Evolutionary conservation across 2,329 filamentous ascomycete species (phyloP), one percentile per base, ranked within the genome.

Genomic region (Dothideomycetes sp.): DNA sequence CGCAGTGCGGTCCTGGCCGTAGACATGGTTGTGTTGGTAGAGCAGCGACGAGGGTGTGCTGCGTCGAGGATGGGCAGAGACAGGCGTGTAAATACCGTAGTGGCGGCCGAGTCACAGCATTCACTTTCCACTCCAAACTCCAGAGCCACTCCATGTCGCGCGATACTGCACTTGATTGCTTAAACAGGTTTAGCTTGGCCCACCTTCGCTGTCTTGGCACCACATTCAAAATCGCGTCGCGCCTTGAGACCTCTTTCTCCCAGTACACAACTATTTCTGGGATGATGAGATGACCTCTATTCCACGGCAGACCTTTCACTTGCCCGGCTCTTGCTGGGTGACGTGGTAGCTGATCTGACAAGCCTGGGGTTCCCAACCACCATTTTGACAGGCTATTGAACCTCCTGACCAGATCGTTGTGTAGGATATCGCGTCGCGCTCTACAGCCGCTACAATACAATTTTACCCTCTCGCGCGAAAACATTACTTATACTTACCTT

Each of bases 241-340:
- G 19, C 45, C 44, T 42, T 36, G 36, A 9, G 19, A 27, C 39
- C 39, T 54, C 46, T 59, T 52, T 49, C 61, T 67, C 63, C 72
- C 69, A 64, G 59, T 62, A 75, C 62, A 72, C 77, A 84, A 85
- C 80, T 85, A 85, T 76, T 75, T 74, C 79, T 80, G 78, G 75
- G 60, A 70, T 81, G 81, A 87, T 73, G 81, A 83, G 78, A 68
- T 68, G 72, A 75, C 73, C 72, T 70, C n/a, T n/a, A n/a, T n/a
- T n/a, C 57, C 64, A 61, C 58, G 61, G 57, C 68, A 71, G 64
- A 58, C 53, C 45, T 33, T 47, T 53, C 50, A 51, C 69, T 73
- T 65, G 72, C 64, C 64, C 61, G 61, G 42, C 48, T 45, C 46
- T 37, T 44, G 45, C 37, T 37, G 22, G 38, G 47, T 42, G 58